These are phyloP conservation scores for Flammula alnicola DNA, from an alignment of 1,284 basidiomycete genomes.

Conservation along the genomic window DNA sequence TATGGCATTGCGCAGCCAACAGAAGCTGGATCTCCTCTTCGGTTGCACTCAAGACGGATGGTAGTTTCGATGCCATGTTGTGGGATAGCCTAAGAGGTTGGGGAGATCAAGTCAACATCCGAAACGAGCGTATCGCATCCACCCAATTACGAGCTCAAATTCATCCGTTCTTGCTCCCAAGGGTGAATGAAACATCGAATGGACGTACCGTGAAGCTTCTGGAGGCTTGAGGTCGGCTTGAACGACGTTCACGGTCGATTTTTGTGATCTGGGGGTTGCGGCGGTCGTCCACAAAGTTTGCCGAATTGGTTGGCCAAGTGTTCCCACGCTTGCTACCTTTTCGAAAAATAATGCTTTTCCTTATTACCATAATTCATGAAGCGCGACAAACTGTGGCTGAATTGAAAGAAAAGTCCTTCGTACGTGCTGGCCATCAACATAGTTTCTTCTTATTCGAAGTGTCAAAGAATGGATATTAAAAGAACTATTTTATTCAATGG, in stretches of 20 bases:
- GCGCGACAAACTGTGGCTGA: too few species aligned
- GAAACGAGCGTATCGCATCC: constrained; percentile 38
- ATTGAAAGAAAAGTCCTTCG: too few species aligned
- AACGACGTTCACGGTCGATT: constrained; percentile 44
- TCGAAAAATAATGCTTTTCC: constrained; percentile 12
- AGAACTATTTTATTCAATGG: constrained; percentile 1
- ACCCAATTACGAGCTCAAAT: constrained; percentile 38
- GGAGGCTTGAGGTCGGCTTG: constrained; percentile 39
- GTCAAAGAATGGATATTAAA: too few species aligned
- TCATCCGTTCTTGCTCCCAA: constrained; percentile 33
- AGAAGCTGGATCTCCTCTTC: constrained; percentile 98
- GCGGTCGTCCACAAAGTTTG: constrained; percentile 35
- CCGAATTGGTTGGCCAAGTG: constrained; percentile 24
- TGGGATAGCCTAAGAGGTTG: constrained; percentile 34
- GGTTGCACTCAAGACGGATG: constrained; percentile 90
- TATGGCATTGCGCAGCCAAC: constrained; percentile 94
- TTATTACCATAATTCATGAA: constrained; percentile 6
- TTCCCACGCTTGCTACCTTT: constrained; percentile 37
- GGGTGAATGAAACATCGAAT: constrained; percentile 15
- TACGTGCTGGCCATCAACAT: too few species aligned
- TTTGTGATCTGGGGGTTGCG: constrained; percentile 39
- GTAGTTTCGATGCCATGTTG: constrained; percentile 83
- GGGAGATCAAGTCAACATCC: constrained; percentile 32
- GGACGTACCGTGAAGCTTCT: constrained; percentile 44
- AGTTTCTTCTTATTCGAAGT: too few species aligned